A percentile compares a stretch with the other conserved stretches of the same genome.
Evolutionary conservation across 169 alveolate genomes (phyloP).

Genomic region (Cryptosporidium canis): DNA sequence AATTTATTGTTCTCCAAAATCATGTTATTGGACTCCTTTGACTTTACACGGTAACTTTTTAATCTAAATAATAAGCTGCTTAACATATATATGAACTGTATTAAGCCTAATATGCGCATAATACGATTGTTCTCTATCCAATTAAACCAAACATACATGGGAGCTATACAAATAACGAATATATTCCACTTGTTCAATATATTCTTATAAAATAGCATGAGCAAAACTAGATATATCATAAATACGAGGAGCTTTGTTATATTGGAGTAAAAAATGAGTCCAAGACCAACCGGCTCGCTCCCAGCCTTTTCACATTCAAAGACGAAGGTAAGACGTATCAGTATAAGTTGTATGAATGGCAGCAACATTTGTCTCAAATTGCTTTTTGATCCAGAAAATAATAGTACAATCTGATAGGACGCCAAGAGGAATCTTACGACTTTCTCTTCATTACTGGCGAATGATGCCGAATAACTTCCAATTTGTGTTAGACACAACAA

Average conservation of each 20-base stretch:
- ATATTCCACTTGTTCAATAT: slow-evolving; percentile 7
- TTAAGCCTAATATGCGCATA: not conserved
- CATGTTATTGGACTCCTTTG: not conserved
- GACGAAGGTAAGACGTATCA: slow-evolving; percentile 2
- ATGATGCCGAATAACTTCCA: slow-evolving; percentile 19
- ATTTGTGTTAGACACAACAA: not conserved
- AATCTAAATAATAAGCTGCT: not conserved
- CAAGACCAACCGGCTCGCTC: not conserved
- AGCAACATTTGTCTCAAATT: slow-evolving; percentile 3
- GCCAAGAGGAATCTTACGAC: slow-evolving; percentile 19
- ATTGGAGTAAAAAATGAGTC: not conserved
- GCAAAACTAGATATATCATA: not conserved
- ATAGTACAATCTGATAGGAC: slow-evolving; percentile 12
- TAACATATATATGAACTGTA: not conserved
- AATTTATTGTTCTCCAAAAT: not conserved
- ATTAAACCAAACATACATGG: slow-evolving; percentile 9
- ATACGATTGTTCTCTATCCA: slow-evolving; percentile 8
- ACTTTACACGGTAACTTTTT: not conserved
- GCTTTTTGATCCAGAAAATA: slow-evolving; percentile 26
- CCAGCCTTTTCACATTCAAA: not conserved
- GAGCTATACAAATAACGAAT: not conserved
- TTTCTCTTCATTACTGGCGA: not conserved
- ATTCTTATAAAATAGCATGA: slow-evolving; percentile 8
- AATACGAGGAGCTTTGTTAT: not conserved
- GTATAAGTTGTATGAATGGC: slow-evolving; percentile 11